Evolutionary conservation across 73 alveolate species (phyloP).

Genomic region (Tetrahymena elliotti): DNA sequence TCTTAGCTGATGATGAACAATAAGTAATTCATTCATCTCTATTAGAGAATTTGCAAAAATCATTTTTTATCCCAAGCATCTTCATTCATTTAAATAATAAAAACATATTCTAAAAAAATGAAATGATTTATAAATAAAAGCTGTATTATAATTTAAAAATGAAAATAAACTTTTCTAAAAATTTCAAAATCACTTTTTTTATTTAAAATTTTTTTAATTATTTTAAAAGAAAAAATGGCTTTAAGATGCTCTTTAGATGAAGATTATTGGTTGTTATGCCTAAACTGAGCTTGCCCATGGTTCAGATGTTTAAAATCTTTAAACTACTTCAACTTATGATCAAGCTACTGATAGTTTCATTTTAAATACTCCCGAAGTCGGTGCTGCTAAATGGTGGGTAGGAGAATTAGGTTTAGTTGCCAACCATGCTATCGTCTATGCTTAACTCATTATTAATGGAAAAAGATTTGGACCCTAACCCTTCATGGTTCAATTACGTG

Average conservation of each 20-base stretch:
- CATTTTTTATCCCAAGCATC: too few species aligned
- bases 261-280: constrained; percentile 68
- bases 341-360: constrained; percentile 55
- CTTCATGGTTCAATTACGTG: constrained; percentile 67
- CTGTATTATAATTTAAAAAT: too few species aligned
- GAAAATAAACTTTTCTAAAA: too few species aligned
- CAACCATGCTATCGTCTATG: constrained; percentile 67
- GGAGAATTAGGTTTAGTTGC: constrained; percentile 69
- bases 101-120: too few species aligned
- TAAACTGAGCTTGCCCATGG: constrained; percentile 86
- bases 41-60: not conserved
- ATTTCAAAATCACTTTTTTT: too few species aligned
- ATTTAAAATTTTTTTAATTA: too few species aligned
- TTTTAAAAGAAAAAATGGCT: not conserved
- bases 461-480: constrained; percentile 65
- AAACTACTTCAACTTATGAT: constrained; percentile 69
- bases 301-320: constrained; percentile 64
- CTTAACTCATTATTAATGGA: constrained; percentile 67
- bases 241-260: constrained; percentile 15
- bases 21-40: not conserved
- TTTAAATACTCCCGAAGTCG: constrained; percentile 54
- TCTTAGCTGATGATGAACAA: not conserved
- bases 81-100: too few species aligned
- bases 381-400: constrained; percentile 84
- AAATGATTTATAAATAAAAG: too few species aligned